Base-by-base conservation (phyloP, 2,329 filamentous ascomycete genomes). In the Alternaria sp. region DNA sequence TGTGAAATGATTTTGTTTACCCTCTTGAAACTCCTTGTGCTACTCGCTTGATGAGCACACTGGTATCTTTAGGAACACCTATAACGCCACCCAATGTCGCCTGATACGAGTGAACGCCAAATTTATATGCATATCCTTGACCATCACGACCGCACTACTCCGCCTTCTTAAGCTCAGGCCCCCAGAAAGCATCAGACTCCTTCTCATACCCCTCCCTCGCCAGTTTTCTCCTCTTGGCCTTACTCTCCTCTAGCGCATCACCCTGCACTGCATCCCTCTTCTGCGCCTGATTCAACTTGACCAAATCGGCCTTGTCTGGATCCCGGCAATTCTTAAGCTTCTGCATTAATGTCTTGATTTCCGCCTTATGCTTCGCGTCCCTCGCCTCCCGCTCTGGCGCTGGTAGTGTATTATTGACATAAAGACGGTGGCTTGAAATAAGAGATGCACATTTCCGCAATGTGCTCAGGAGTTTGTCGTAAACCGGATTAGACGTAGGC, bases 241-340 rank as follows among this genome's bases (percentile, higher is more conserved):
- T 79, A 22, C 66, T 74, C 64, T 81, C 80, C 55, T 80, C 80
- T 30, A 83, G 57, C 28, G 71, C 67, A 2, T 41, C 78, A 0
- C 77, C 76, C 41, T 68, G 63, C 9, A 78, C 74, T 1, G 71
- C 78, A 50, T 81, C 80, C 49, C 80, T 68, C 71, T 83, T 87
- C 69, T 89, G 85, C 20, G 87, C 86, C 64, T 85, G 85, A 70
- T 92, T 89, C 52, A 91, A 80, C 49, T 88, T 88, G 18, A 93
- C 88, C 4, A 94, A 78, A 75, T 94, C 90, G 44, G 86, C 87
- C 57, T 91, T 87, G 68, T 92, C 89, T 0, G 91, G 91, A 70
- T 94, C 91, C 59, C 89, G 84, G 68, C 91, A 94, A 68, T 85
- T 87, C 62, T 86, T 87, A n/a, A 94, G 82, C 74, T 92, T 93